A percentile compares a stretch with the other conserved stretches of the same genome.
phyloP scores from a whole-genome alignment of 164 flowering plant genomes.

The Stephania yunnanensis region DNA sequence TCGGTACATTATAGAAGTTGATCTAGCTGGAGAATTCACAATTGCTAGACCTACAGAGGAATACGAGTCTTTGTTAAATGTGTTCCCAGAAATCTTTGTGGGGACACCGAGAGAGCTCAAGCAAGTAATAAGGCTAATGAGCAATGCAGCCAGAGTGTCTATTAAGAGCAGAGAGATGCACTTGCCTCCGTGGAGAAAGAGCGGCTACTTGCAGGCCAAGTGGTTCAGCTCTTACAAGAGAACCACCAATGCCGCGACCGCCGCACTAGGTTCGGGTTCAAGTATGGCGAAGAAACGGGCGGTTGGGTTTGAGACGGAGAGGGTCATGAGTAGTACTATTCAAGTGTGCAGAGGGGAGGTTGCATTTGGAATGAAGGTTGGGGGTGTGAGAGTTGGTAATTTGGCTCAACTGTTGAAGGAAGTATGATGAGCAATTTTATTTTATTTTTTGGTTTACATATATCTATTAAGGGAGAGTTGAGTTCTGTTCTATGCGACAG shows the following conservation, averaged over 20 bases:
- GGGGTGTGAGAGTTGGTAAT: slow-evolving; percentile 29
- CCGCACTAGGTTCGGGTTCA: background rate
- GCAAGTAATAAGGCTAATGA: slow-evolving; percentile 53
- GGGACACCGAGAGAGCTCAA: slow-evolving; percentile 44
- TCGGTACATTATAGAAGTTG: slow-evolving; percentile 56
- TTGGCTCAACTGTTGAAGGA: slow-evolving; percentile 29
- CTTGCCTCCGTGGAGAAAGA: slow-evolving; percentile 82
- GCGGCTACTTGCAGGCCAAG: slow-evolving; percentile 58
- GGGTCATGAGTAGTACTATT: background rate
- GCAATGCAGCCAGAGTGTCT: slow-evolving; percentile 48
- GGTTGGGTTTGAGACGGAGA: slow-evolving; percentile 34
- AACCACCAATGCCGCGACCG: slow-evolving; percentile 30
- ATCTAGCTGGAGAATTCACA: slow-evolving; percentile 47
- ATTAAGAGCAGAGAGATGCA: slow-evolving; percentile 46
- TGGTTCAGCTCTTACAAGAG: slow-evolving; percentile 65
- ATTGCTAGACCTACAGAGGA: slow-evolving; percentile 56
- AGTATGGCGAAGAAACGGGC: slow-evolving; percentile 15
- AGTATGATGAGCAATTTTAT: background rate
- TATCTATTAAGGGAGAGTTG: no score
- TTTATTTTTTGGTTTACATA: no score
- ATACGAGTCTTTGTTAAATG: slow-evolving; percentile 36
- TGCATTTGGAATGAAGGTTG: slow-evolving; percentile 1
- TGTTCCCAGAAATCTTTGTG: slow-evolving; percentile 48
- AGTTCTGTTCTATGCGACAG: no score
- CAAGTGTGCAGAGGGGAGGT: slow-evolving; percentile 30